A percentile compares a stretch with the other conserved stretches of the same genome.
phyloP scores from a whole-genome alignment of 352 stramenopile species.

The Pythium rhizo-oryzae region DNA sequence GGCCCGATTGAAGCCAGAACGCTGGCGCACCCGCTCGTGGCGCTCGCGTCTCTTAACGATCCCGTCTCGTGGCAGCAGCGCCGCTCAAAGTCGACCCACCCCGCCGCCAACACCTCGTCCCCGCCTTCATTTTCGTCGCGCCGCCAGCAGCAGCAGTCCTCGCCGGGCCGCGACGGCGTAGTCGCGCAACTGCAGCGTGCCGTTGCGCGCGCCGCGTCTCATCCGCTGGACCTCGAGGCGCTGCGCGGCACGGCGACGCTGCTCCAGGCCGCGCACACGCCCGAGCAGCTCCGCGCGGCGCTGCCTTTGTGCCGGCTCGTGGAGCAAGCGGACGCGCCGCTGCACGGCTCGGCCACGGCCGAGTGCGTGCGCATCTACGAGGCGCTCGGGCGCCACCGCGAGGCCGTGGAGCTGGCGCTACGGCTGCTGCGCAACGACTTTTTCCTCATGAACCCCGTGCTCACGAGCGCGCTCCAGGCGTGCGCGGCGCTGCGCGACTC shows the following conservation, averaged over 20 bases:
- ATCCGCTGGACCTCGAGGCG: slow-evolving; percentile 45
- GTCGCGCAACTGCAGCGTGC: slow-evolving; percentile 46
- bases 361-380: slow-evolving; percentile 73
- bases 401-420: slow-evolving; percentile 53
- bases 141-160: slow-evolving; percentile 16
- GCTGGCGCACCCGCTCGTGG: not conserved
- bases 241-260: slow-evolving; percentile 42
- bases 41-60: not conserved
- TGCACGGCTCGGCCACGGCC: slow-evolving; percentile 51
- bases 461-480: slow-evolving; percentile 62
- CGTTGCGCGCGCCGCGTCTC: slow-evolving; percentile 33
- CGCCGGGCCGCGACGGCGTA: slow-evolving; percentile 14
- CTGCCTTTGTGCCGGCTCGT: slow-evolving; percentile 64
- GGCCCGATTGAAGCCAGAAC: not conserved
- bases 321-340: slow-evolving; percentile 24
- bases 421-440: slow-evolving; percentile 63
- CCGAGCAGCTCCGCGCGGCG: slow-evolving; percentile 54
- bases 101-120: not conserved
- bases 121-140: slow-evolving; percentile 20
- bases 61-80: not conserved
- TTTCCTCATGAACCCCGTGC: slow-evolving; percentile 65
- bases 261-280: slow-evolving; percentile 55
- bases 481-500: slow-evolving; percentile 51
- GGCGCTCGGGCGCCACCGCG: slow-evolving; percentile 44
- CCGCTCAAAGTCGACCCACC: slow-evolving; percentile 16